phyloP scores from a whole-genome alignment of 176 grass and related monocot genomes.

The Poa pratensis region DNA sequence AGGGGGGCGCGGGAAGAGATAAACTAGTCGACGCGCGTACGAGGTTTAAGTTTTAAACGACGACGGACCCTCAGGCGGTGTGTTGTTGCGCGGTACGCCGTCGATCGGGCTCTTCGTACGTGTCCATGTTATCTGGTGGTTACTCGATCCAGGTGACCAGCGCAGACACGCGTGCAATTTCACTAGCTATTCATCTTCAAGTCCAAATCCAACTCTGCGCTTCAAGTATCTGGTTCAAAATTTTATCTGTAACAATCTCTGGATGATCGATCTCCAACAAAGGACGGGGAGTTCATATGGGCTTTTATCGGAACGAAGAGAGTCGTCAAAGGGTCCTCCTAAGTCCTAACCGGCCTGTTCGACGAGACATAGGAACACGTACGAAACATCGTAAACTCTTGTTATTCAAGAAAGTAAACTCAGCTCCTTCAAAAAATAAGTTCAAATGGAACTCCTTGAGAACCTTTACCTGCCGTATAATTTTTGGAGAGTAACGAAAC shows the following conservation, averaged over 20 bases:
- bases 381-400: not conserved
- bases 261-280: not conserved
- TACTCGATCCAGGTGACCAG: not conserved
- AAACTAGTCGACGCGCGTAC: not conserved
- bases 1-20: conserved; percentile 21
- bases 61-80: not conserved
- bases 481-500: too few relatives aligned
- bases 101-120: not conserved
- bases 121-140: not conserved
- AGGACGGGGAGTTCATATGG: not conserved
- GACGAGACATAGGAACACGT: not conserved
- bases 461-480: too few relatives aligned
- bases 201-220: not conserved
- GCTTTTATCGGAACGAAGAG: not conserved
- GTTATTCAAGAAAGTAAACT: not conserved
- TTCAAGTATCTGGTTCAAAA: not conserved
- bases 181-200: not conserved
- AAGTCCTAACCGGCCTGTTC: not conserved
- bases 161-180: not conserved
- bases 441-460: too few relatives aligned
- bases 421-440: not conserved
- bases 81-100: not conserved
- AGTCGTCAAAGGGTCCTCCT: not conserved
- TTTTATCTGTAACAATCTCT: not conserved
- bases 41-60: conserved; percentile 9